These are phyloP conservation scores for Vanilla planifolia DNA, from an alignment of 106 monocot genomes.

Conservation along the genomic window DNA sequence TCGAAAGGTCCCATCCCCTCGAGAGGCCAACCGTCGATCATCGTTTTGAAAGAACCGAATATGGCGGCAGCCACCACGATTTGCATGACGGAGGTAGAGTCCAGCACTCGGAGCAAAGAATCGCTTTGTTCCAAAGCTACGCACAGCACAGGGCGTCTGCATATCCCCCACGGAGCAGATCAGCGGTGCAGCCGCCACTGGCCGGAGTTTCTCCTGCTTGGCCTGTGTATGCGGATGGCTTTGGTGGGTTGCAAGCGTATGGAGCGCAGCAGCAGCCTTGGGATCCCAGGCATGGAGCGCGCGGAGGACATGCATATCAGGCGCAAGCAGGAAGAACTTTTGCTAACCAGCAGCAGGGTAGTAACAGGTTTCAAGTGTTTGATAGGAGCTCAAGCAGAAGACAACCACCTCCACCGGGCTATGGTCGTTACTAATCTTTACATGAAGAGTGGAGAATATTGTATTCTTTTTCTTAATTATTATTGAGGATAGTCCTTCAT, in stretches of 20 bases:
- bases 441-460: neutral
- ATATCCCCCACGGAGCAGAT: neutral
- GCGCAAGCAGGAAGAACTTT: slow-evolving; percentile 8
- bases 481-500: too few relatives aligned
- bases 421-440: slow-evolving; percentile 21
- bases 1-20: slow-evolving; percentile 18
- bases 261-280: slow-evolving; percentile 27
- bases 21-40: slow-evolving; percentile 14
- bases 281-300: slow-evolving; percentile 18
- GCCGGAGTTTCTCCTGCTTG: slow-evolving; percentile 8
- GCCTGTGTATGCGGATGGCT: slow-evolving; percentile 6
- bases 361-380: slow-evolving; percentile 37
- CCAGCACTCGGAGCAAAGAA: slow-evolving; percentile 21
- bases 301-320: slow-evolving; percentile 13
- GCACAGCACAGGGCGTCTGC: slow-evolving; percentile 11
- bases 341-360: slow-evolving; percentile 14
- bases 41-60: slow-evolving; percentile 19
- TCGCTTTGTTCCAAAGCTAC: slow-evolving; percentile 13
- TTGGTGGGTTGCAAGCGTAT: slow-evolving; percentile 22
- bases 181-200: slow-evolving; percentile 9
- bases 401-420: slow-evolving; percentile 38
- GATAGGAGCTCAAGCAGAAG: slow-evolving; percentile 26
- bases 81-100: slow-evolving; percentile 8
- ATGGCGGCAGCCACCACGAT: slow-evolving; percentile 10
- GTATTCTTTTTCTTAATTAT: too few relatives aligned